Conservation (phyloP, 495 filamentous ascomycete genomes). For the Tuber melanosporum region DNA sequence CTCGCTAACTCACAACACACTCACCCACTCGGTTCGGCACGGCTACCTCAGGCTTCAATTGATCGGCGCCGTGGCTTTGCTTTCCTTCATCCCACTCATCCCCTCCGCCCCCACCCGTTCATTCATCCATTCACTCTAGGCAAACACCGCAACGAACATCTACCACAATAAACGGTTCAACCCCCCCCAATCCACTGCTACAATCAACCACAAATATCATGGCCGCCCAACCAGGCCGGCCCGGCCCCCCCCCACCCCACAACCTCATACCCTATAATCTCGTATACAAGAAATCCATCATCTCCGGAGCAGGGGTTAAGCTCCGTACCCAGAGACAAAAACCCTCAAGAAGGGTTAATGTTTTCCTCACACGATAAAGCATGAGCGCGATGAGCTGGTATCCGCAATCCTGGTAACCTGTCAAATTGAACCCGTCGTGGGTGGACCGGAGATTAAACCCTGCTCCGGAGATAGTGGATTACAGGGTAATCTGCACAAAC, state of each 20-base stretch:
- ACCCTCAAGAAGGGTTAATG: no score
- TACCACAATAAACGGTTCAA: not conserved
- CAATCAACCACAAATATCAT: not conserved
- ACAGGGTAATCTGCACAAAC: not conserved
- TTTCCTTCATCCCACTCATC: not conserved
- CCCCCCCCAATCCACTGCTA: not conserved
- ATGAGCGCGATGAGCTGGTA: no score
- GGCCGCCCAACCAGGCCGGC: not conserved
- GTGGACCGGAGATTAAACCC: no score
- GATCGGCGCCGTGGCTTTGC: not conserved
- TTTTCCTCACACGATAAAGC: no score
- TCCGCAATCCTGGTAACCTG: no score
- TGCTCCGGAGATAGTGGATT: no score
- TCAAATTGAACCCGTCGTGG: no score
- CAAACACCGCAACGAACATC: not conserved
- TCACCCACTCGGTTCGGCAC: not conserved
- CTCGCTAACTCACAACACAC: not conserved
- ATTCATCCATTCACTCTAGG: not conserved
- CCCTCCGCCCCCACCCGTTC: not conserved
- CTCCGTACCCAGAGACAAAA: no score
- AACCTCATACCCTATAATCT: not conserved
- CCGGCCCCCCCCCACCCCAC: not conserved
- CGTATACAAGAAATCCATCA: no score
- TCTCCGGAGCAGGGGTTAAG: no score
- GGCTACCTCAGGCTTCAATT: not conserved